Base-by-base conservation (phyloP, 2,329 filamentous ascomycete genomes). In the Penicillium frequentans region DNA sequence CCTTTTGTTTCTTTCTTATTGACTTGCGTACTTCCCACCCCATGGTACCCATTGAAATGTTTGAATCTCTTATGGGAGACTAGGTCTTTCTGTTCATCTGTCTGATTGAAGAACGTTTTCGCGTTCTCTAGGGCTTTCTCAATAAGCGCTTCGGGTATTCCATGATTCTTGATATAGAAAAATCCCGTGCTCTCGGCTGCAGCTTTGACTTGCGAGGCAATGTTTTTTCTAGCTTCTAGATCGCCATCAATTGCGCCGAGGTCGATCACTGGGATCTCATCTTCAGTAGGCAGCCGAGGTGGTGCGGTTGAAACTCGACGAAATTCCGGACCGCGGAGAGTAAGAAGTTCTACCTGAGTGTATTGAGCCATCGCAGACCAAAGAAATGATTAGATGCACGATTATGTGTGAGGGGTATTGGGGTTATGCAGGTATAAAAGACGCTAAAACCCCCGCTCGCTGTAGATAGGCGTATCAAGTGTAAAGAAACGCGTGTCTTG, bases 221-320 rank as follows among this genome's bases (percentile, higher is more conserved):
- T 74, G 11, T 64, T 59, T 42, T 73, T 68, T 0, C 78, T 76
- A 3, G 75, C 71, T 0, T 68, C 62, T 0, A 75, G 49, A 1
- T 73, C 68, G 2, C 66, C 54, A 49, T 75, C 74, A 53, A 80
- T 75, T 13, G 68, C 65, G 0, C 74, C 73, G 7, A 85, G 68
- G 62, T 85, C 81, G 51, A 86, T 82, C 43, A 85, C 65, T 3
- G 83, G 83, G 13, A 85, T 82, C 65, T 85, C 79, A 63, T 70
- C 73, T 3, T 68, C 60, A 4, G 71, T 74, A 35, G 76, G 76
- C 27, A 72, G 69, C 23, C 78, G 69, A 3, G 77, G 76, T 8
- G 76, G 72, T 1, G 72, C 72, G 24, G 70, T 76, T 16, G 76
- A 73, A 2, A 81, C 75, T 14, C 76, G 70, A 23, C 79, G 75